Conservation (phyloP, 2,329 filamentous ascomycete species). For the Aschersonia sp. region DNA sequence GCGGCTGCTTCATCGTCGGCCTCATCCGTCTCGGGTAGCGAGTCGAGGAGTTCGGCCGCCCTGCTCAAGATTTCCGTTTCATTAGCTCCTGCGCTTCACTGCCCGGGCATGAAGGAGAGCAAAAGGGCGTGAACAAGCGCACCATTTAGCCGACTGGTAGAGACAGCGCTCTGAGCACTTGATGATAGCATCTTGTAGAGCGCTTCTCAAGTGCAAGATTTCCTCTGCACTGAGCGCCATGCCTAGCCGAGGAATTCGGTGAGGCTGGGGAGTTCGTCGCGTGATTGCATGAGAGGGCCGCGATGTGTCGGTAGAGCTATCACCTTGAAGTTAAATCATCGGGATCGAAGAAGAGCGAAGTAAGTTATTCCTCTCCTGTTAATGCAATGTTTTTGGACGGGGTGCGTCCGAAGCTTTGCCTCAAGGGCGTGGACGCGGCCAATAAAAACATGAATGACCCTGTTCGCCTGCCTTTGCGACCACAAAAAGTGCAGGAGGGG, state of each 20-base stretch:
- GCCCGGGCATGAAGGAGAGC: not conserved
- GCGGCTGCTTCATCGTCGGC: conserved; percentile 34
- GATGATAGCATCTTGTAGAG: conserved; percentile 72
- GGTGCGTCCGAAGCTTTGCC: too few species aligned
- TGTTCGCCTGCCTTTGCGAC: too few species aligned
- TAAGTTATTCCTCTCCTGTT: too few species aligned
- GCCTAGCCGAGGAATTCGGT: not conserved
- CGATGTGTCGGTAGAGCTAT: not conserved
- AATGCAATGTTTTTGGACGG: too few species aligned
- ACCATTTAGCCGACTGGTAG: conserved; percentile 94
- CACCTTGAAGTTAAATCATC: too few species aligned
- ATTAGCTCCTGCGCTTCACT: not conserved
- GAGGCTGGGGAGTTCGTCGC: not conserved
- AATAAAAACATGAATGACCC: too few species aligned
- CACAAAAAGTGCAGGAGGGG: too few species aligned
- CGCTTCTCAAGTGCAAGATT: conserved; percentile 50
- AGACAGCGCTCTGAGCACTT: conserved; percentile 91
- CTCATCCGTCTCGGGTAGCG: conserved; percentile 47
- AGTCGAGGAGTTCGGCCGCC: conserved; percentile 86
- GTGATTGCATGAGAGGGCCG: not conserved
- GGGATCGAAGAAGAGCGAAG: too few species aligned
- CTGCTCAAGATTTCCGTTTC: conserved; percentile 28
- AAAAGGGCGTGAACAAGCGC: not conserved
- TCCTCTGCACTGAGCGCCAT: conserved; percentile 44
- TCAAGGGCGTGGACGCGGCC: too few species aligned